Evolutionary conservation across 805 yeast species (phyloP).

Genomic region (Kluyveromyces lactis): DNA sequence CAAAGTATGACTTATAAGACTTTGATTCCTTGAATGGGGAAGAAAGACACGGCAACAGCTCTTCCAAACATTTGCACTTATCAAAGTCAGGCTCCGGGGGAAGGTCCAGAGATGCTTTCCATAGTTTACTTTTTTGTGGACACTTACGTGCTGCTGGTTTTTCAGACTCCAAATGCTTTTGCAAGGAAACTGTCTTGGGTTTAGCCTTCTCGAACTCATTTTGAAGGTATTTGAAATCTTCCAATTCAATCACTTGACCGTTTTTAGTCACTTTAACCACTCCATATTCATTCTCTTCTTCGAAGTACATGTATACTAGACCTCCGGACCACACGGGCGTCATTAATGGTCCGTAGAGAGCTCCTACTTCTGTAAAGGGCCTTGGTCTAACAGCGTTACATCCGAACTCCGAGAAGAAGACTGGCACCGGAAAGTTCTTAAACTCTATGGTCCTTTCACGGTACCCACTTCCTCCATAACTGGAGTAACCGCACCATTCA

Average conservation of each 20-base stretch:
- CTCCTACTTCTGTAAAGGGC: conserved; percentile 60
- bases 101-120: conserved; percentile 53
- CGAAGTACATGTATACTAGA: conserved; percentile 74
- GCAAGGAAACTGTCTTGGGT: conserved; percentile 36
- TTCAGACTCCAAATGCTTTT: conserved; percentile 22
- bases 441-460: conserved; percentile 54
- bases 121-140: conserved; percentile 41
- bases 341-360: conserved; percentile 60
- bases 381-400: conserved; percentile 63
- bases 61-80: conserved; percentile 54
- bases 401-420: conserved; percentile 76
- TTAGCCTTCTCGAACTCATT: conserved; percentile 40
- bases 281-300: conserved; percentile 69
- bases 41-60: conserved; percentile 50
- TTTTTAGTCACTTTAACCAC: conserved; percentile 44
- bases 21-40: conserved; percentile 35
- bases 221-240: conserved; percentile 51
- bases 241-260: conserved; percentile 42
- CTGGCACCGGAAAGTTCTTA: conserved; percentile 57
- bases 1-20: conserved; percentile 49
- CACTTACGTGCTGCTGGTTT: conserved; percentile 30
- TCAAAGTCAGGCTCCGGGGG: conserved; percentile 63
- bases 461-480: conserved; percentile 59
- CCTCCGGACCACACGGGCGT: conserved; percentile 82
- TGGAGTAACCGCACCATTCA: conserved; percentile 76